Percentiles rank a stretch among this genome's conserved stretches.
phyloP scores from a whole-genome alignment of 768 basidiomycete species.

The Galerina marginata region DNA sequence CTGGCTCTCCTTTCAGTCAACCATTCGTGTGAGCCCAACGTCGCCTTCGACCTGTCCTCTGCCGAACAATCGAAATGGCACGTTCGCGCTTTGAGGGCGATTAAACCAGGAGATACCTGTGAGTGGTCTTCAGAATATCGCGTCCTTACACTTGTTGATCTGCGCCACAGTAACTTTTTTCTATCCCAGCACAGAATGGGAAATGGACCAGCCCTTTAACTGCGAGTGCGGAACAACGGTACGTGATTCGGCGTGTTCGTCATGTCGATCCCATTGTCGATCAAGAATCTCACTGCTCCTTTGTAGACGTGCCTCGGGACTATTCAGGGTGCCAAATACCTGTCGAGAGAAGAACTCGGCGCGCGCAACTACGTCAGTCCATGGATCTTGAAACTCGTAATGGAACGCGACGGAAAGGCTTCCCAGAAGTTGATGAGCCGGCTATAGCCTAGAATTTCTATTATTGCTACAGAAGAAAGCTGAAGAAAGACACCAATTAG shows the following conservation, averaged over 20 bases:
- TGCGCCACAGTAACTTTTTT: constrained; percentile 54
- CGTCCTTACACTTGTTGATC: background rate
- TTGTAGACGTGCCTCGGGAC: constrained; percentile 49
- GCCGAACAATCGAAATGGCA: constrained; percentile 50
- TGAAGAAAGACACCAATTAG: background rate
- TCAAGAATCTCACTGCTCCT: no score
- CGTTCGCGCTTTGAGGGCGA: constrained; percentile 48
- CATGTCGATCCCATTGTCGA: no score
- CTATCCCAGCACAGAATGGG: constrained; percentile 74
- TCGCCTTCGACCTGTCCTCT: constrained; percentile 56
- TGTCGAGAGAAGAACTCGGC: constrained; percentile 42
- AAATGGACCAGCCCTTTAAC: constrained; percentile 66
- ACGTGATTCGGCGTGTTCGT: constrained; percentile 13
- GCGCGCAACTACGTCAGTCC: constrained; percentile 44
- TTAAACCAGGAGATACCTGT: constrained; percentile 42
- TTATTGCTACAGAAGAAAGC: constrained; percentile 9
- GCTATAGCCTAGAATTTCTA: constrained; percentile 2
- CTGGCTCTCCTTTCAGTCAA: constrained; percentile 45
- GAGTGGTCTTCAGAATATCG: constrained; percentile 14
- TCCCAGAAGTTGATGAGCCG: constrained; percentile 12
- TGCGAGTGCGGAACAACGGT: constrained; percentile 56
- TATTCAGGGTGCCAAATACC: constrained; percentile 51
- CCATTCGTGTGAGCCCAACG: constrained; percentile 67
- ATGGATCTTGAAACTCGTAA: constrained; percentile 43
- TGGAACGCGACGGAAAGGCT: constrained; percentile 27